Conservation (phyloP, 1,284 basidiomycete genomes). For the Sporisorium iseilematis-ciliati region DNA sequence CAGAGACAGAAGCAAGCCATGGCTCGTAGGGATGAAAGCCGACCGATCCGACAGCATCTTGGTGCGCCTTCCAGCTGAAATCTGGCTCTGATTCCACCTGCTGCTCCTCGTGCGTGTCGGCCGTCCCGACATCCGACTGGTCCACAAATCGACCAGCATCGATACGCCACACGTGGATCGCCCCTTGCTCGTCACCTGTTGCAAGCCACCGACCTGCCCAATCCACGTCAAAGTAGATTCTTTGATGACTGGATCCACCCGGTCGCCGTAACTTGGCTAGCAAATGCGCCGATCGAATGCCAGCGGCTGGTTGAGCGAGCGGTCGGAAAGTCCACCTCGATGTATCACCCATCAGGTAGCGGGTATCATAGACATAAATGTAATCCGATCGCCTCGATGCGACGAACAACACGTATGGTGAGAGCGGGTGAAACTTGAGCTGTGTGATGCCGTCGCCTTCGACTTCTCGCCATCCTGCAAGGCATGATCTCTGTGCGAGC, state of each 20-base stretch:
- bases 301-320: slow-evolving; percentile 22
- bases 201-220: slow-evolving; percentile 55
- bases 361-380: slow-evolving; percentile 56
- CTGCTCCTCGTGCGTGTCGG: background rate
- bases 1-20: slow-evolving; percentile 37
- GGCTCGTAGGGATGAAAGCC: slow-evolving; percentile 47
- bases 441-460: slow-evolving; percentile 57
- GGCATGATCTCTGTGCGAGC: slow-evolving; percentile 30
- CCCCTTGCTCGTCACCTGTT: slow-evolving; percentile 46
- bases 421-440: slow-evolving; percentile 56
- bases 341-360: slow-evolving; percentile 48
- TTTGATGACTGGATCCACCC: slow-evolving; percentile 36
- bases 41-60: slow-evolving; percentile 47
- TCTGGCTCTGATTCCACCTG: slow-evolving; percentile 30
- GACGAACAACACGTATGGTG: slow-evolving; percentile 56
- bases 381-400: slow-evolving; percentile 38
- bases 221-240: slow-evolving; percentile 58
- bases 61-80: slow-evolving; percentile 48
- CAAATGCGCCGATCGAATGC: slow-evolving; percentile 34
- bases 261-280: slow-evolving; percentile 37
- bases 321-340: slow-evolving; percentile 40
- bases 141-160: slow-evolving; percentile 32
- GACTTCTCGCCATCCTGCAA: slow-evolving; percentile 60
- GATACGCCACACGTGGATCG: slow-evolving; percentile 48
- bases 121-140: slow-evolving; percentile 8